Evolutionary conservation across 192 early-diverging fungal genomes (phyloP).

Genomic region (Coemansia sp.): DNA sequence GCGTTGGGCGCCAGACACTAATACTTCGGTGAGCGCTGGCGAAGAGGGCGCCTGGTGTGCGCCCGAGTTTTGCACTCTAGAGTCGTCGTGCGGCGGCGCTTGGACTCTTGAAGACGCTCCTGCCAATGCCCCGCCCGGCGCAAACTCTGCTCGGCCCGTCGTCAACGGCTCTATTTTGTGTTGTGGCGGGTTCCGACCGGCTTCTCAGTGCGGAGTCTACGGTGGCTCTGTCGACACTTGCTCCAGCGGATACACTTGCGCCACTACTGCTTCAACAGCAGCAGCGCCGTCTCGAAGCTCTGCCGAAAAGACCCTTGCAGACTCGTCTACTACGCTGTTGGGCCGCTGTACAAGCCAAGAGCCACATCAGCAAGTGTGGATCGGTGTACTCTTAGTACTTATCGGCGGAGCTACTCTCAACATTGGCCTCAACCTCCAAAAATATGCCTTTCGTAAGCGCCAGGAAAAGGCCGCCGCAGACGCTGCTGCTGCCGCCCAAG

Average conservation of each 20-base stretch:
- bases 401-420: constrained; percentile 67
- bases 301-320: background rate
- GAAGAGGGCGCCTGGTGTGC: constrained; percentile 31
- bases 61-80: constrained; percentile 59
- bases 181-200: constrained; percentile 53
- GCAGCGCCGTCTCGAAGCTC: background rate
- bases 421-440: constrained; percentile 79
- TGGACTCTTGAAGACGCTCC: constrained; percentile 58
- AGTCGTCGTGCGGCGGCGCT: constrained; percentile 60
- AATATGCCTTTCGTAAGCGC: constrained; percentile 69
- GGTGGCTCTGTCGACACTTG: constrained; percentile 56
- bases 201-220: constrained; percentile 50
- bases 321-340: constrained; percentile 17
- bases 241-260: constrained; percentile 36
- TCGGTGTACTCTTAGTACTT: constrained; percentile 70
- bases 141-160: constrained; percentile 22
- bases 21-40: background rate
- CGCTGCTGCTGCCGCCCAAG: constrained; percentile 1
- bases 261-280: constrained; percentile 4
- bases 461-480: constrained; percentile 50
- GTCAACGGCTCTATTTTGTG: constrained; percentile 43
- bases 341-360: constrained; percentile 54
- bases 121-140: constrained; percentile 18
- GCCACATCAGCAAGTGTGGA: constrained; percentile 61
- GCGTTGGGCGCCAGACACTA: constrained; percentile 13